Evolutionary conservation across 1,139 yeast genomes (phyloP).

Genomic region (Blastobotrys capitulatus): DNA sequence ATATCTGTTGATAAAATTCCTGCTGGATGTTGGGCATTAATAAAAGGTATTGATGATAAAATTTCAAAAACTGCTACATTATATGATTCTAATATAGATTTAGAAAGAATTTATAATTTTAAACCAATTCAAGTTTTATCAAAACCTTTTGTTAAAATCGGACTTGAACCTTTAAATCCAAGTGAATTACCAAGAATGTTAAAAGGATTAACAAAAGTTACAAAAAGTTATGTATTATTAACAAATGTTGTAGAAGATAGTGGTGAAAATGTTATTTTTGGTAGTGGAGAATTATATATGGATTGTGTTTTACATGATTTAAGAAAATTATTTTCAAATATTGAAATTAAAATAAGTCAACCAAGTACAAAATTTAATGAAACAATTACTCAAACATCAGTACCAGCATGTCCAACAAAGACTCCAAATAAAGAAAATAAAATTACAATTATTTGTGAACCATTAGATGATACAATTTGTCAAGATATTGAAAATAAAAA

Average conservation of each 20-base stretch:
- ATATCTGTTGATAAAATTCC: conserved; percentile 50
- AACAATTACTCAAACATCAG: conserved; percentile 63
- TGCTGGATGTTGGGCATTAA: conserved; percentile 61
- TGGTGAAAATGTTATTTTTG: conserved; percentile 78
- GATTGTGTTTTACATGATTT: conserved; percentile 82
- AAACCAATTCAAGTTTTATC: conserved; percentile 42
- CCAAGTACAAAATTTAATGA: conserved; percentile 81
- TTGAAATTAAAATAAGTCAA: conserved; percentile 77
- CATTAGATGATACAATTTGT: conserved; percentile 52
- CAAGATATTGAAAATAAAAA: conserved; percentile 53
- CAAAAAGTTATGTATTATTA: conserved; percentile 60
- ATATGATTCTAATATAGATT: conserved; percentile 28
- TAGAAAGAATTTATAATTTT: conserved; percentile 34
- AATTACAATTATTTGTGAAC: conserved; percentile 75
- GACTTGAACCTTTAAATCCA: conserved; percentile 77
- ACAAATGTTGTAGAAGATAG: conserved; percentile 74
- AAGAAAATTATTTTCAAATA: conserved; percentile 52
- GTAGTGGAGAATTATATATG: conserved; percentile 83
- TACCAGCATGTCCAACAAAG: conserved; percentile 56
- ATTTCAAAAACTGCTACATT: conserved; percentile 60
- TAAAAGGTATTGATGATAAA: conserved; percentile 55
- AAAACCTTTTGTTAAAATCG: conserved; percentile 68
- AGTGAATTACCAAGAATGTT: conserved; percentile 70
- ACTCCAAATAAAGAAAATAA: conserved; percentile 52
- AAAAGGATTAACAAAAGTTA: conserved; percentile 59